Base-by-base conservation (phyloP, 1,139 yeast genomes). In the Saccharomyces hybrid region DNA sequence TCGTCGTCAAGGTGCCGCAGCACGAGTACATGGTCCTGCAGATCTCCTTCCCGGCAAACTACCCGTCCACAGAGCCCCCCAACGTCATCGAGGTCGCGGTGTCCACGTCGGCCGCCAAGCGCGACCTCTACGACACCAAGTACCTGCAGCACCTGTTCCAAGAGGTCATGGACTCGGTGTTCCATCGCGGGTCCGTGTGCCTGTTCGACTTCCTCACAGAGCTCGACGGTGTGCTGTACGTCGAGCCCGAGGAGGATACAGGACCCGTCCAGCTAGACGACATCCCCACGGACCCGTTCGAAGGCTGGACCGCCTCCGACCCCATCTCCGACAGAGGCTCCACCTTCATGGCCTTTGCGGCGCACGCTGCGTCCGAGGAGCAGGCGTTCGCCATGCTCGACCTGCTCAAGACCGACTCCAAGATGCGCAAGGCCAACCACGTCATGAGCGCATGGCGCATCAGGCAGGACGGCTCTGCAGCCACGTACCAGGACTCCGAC, bases 361-460 rank as follows among this genome's bases (percentile, higher is more conserved):
- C 82, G 48, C 71, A 69, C 47, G 95, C 83, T 0, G 66, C 74
- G 14, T 77, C 86, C 0, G 83, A 84, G 11, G 81, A 80, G 11
- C 89, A 91, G 56, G 95, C 93, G 0, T 69, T 74, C 55, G 71
- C 71, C 6, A 75, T 74, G 52, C 67, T 93, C 4, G 77, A 76
- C 1, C 64, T 72, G 21, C 72, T 93, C 44, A 76, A 80, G 55
- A 73, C 78, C 24, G 96, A 90, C 63, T 78, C 80, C 52, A 86
- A 82, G 68, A 78, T 93, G 21, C 71, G 83, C 7, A 78, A 79
- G 58, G 86, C 97, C 0, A 70, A 81, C 0, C 98, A 93, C 70
- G 84, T 86, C 60, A 91, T 93, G 81, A 81, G 84, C 27, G 91
- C 96, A 0, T 91, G 93, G 86, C 74, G 98, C 59, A 86, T 91